Evolutionary conservation across 2,329 filamentous ascomycete species (phyloP).

Genomic region (Epichloe bromicola): DNA sequence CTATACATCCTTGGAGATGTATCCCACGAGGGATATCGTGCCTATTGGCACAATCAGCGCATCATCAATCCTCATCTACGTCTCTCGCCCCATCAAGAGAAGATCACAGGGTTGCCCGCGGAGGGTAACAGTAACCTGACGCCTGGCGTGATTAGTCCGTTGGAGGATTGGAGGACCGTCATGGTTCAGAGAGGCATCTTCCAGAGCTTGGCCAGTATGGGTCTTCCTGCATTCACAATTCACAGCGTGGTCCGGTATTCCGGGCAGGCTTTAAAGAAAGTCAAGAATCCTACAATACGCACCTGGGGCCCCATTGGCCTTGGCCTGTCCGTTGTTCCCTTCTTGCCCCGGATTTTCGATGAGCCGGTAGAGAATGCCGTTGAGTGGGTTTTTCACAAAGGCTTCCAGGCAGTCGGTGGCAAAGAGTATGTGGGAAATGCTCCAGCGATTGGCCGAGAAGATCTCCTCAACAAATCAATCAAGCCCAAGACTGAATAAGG

Average conservation of each 20-base stretch:
- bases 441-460: conserved; percentile 37
- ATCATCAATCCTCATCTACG: conserved; percentile 55
- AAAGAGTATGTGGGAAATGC: conserved; percentile 40
- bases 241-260: conserved; percentile 88
- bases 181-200: conserved; percentile 88
- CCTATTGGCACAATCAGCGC: conserved; percentile 76
- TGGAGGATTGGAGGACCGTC: conserved; percentile 83
- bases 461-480: conserved; percentile 26
- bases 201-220: conserved; percentile 86
- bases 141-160: conserved; percentile 43
- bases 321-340: conserved; percentile 63
- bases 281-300: conserved; percentile 60
- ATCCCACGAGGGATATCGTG: conserved; percentile 85
- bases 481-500: conserved; percentile 32
- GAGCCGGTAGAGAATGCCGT: conserved; percentile 85
- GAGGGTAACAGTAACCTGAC: conserved; percentile 16
- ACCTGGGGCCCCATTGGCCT: conserved; percentile 89
- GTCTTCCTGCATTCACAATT: conserved; percentile 83
- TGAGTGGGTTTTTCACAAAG: conserved; percentile 80
- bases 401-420: conserved; percentile 61
- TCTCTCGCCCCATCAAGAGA: conserved; percentile 35
- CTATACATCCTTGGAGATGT: conserved; percentile 86
- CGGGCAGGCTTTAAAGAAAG: conserved; percentile 69
- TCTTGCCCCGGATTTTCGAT: conserved; percentile 75
- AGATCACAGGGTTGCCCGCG: conserved; percentile 31